phyloP scores from a whole-genome alignment of 2,329 filamentous ascomycete genomes.

The Ceratocystis colombiana region DNA sequence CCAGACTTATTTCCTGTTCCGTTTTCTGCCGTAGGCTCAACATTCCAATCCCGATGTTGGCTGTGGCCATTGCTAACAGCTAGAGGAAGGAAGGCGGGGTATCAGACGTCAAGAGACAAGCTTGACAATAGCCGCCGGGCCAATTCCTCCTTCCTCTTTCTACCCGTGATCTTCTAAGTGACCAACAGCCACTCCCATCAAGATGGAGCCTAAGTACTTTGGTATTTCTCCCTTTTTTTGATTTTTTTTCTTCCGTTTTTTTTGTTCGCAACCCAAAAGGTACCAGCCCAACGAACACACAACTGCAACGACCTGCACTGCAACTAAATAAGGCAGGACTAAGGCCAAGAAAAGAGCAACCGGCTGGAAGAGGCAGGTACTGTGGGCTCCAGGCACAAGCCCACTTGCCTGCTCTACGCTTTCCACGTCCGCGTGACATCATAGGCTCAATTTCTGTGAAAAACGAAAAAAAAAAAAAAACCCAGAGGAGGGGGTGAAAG shows the following conservation, averaged over 20 bases:
- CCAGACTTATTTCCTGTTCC: neutral
- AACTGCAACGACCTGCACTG: neutral
- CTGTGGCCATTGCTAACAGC: neutral
- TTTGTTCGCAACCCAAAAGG: neutral
- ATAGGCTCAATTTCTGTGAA: neutral
- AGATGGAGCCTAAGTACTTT: too few species aligned
- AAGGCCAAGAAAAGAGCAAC: neutral
- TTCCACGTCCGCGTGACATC: neutral
- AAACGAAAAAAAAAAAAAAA: neutral
- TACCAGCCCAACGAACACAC: neutral
- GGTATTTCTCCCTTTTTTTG: neutral
- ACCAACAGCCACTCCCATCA: too few species aligned
- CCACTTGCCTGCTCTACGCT: neutral
- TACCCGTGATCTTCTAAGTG: too few species aligned
- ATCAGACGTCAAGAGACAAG: neutral
- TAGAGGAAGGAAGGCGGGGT: neutral
- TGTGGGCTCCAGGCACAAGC: neutral
- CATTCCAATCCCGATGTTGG: neutral
- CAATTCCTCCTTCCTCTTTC: too few species aligned
- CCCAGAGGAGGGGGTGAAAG: neutral
- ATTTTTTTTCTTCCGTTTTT: neutral
- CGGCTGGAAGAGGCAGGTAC: neutral
- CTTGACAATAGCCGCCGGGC: slow-evolving; percentile 5
- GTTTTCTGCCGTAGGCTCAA: neutral
- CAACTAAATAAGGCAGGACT: neutral